Evolutionary conservation across 2,329 filamentous ascomycete species (phyloP), one percentile per base, ranked within the genome.

Genomic region (Diaporthe citrichinensis): DNA sequence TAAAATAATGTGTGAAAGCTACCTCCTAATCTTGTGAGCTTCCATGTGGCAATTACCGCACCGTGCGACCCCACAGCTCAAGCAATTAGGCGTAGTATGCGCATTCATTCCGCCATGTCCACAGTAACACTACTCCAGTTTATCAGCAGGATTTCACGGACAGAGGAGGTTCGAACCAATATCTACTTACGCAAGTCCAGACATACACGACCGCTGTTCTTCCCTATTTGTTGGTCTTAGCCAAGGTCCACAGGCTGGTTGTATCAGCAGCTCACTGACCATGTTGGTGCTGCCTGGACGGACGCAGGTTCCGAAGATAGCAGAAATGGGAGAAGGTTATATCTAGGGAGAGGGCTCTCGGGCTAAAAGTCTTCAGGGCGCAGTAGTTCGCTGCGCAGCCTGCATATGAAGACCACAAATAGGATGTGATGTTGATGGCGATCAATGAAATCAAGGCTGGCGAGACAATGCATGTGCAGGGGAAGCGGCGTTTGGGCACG

Each of bases 401-500:
- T 46, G 59, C 59, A 62, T 62, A 12, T 20, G 25, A 17, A 5
- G 59, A 20, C 39, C 25, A 31, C 39, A 17, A 61, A 41, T 61
- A 25, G 36, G 34, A 41, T 17, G 20, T 3, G 36, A 41, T 61
- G 36, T 39, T 2, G 58, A 41, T 25, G 58, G 58, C 58, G 58
- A 61, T 61, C 58, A 28, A 41, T 61, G 1, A 12, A 44, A 41
- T 41, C 36, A 25, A 41, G 58, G 58, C 36, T 39, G 58, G 36
- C 36, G 36, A 61, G 58, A 61, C 58, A 61, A 61, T 61, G 58
- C 58, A 41, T 41, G 36, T 36, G 58, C 58, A 59, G 57, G 34
- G 34, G 57, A n/a, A 59, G 34, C 5, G 23, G 34, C 20, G 20
- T 3, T 61, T 41, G 36, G 36, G 36, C 58, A 61, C 23, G 34